Evolutionary conservation across 2,329 filamentous ascomycete genomes (phyloP).

Genomic region (Nigrograna mackinnonii): DNA sequence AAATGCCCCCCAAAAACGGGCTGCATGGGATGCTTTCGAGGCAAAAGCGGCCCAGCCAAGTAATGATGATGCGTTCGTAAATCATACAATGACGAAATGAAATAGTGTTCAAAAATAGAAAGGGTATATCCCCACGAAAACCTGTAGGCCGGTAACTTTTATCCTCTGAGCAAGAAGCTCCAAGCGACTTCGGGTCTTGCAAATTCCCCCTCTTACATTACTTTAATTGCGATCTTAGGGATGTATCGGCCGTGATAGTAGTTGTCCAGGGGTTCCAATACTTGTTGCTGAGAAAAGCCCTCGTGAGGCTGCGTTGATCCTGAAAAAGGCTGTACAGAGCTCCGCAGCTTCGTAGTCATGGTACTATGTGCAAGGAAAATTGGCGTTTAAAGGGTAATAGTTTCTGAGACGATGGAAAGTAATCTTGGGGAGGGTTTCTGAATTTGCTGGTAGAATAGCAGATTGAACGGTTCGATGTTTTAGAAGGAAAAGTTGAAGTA

Average conservation of each 20-base stretch:
- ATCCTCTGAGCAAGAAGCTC: conserved; percentile 6
- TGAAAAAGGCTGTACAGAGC: not conserved
- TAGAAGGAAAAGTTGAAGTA: conserved; percentile 64
- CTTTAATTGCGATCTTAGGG: conserved; percentile 32
- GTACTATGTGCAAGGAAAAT: not conserved
- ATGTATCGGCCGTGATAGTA: no score
- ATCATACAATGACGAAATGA: not conserved
- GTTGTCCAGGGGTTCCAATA: no score
- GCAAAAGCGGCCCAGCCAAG: no score
- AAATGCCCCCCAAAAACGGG: no score
- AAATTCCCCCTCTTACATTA: conserved; percentile 10
- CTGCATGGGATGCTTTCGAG: no score
- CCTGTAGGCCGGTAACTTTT: conserved; percentile 1
- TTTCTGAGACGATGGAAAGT: no score
- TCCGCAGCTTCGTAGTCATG: not conserved
- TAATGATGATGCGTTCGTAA: not conserved
- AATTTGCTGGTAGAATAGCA: not conserved
- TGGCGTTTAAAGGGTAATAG: no score
- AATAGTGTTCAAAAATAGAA: not conserved
- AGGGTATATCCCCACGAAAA: not conserved
- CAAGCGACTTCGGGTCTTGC: conserved; percentile 31
- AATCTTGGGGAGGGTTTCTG: no score
- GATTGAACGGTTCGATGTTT: conserved; percentile 57
- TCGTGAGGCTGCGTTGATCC: not conserved
- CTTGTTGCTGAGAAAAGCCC: not conserved